Evolutionary conservation across 768 basidiomycete species (phyloP), one percentile per base, ranked within the genome.

Genomic region (Tricholoma hemisulphureum): DNA sequence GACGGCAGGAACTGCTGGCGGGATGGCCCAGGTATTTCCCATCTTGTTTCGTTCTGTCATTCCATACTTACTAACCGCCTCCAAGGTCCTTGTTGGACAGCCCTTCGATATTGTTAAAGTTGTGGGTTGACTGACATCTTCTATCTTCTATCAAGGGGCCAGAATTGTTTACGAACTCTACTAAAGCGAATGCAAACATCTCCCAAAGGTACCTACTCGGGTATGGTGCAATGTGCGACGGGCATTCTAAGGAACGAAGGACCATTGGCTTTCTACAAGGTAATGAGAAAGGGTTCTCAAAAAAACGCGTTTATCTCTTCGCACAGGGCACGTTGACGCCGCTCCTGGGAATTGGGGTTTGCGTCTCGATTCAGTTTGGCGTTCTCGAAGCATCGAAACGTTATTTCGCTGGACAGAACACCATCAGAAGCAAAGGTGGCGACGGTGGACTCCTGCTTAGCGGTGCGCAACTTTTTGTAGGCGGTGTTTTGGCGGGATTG

Each of bases 21-120:
- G 94, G 51, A 86, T 96, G 67, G 86, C 87, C 58, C 95, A 95
- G 84, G 91, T 86, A 63, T 55, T 61, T 20, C 14, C n/a, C 28
- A 31, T 57, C 18, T 46, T 55, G 35, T 55, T 32, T 53, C 23
- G 43, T 46, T 24, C 50, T 39, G 26, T 60, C 61, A 53, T 60
- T 56, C 39, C n/a, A n/a, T 51, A 63, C 61, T 49, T 67, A 61
- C 63, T 57, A 58, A 60, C 45, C 45, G 21, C 34, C 55, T 59
- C 16, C 16, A 34, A 92, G 89, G 90, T 93, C 58, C 79, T 94
- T 46, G 92, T 94, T 48, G 93, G 93, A 49, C 92, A 96, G 72
- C 95, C 95, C 11, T 98, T 98, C 73, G 95, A 98, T 73, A 95
- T 96, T 62, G 91, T 95, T 76, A 97, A 97, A 87, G 92, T 95